A percentile compares a stretch with the other conserved stretches of the same genome.
Evolutionary conservation across 139 green algal genomes (phyloP).

Genomic region (Asterochloris erici): DNA sequence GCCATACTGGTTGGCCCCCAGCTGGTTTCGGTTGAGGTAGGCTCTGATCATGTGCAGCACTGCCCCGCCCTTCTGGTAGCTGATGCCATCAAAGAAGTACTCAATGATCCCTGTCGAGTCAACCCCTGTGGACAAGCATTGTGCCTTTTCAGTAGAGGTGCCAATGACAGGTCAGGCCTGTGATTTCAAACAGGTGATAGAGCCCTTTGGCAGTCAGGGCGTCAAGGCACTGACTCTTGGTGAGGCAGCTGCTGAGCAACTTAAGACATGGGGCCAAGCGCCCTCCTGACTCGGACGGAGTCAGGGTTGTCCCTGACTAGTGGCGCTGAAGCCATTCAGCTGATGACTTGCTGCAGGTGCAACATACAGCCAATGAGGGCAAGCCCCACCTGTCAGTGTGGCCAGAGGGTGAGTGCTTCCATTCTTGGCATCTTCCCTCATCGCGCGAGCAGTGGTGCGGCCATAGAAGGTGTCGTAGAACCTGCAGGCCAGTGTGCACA

Average conservation of each 20-base stretch:
- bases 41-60: slow-evolving; percentile 88
- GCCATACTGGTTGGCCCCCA: background rate
- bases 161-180: too few species aligned
- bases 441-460: slow-evolving; percentile 12
- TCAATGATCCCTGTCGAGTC: slow-evolving; percentile 35
- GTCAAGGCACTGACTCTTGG: too few species aligned
- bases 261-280: too few species aligned
- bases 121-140: slow-evolving; percentile 18
- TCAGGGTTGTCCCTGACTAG: too few species aligned
- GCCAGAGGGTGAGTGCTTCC: slow-evolving; percentile 31
- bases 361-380: background rate
- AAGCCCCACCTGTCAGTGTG: slow-evolving; percentile 1
- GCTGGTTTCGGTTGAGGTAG: slow-evolving; percentile 46
- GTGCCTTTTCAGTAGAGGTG: too few species aligned
- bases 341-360: too few species aligned
- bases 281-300: too few species aligned
- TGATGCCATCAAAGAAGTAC: slow-evolving; percentile 63
- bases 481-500: background rate
- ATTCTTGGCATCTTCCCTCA: slow-evolving; percentile 39
- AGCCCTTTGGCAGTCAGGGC: too few species aligned
- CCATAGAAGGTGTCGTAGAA: slow-evolving; percentile 45
- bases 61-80: slow-evolving; percentile 76
- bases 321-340: too few species aligned
- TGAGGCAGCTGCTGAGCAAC: too few species aligned
- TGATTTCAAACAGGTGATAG: too few species aligned